Percentiles rank a stretch among this genome's conserved stretches.
These are phyloP conservation scores for Aspergillaceae sp. DNA, from an alignment of 2,329 filamentous ascomycete genomes.

Conservation along the genomic window DNA sequence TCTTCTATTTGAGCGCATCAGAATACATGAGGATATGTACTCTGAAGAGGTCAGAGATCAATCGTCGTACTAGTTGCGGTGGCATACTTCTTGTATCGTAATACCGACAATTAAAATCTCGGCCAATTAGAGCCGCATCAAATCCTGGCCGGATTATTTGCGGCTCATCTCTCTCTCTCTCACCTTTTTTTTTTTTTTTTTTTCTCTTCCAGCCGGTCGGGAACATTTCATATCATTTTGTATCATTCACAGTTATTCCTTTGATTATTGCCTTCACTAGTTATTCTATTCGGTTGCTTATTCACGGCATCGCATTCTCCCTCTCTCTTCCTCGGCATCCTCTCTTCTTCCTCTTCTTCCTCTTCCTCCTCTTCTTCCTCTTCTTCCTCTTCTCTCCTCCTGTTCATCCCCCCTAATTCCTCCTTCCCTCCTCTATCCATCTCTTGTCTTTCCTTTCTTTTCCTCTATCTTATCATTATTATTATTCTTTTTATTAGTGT, in stretches of 20 bases:
- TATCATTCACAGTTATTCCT: too few species aligned
- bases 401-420: neutral
- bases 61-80: too few species aligned
- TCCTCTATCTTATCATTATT: slow-evolving; percentile 1
- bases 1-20: too few species aligned
- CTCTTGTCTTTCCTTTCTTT: slow-evolving; percentile 9
- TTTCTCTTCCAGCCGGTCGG: neutral
- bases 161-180: neutral
- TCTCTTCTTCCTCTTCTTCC: slow-evolving; percentile 4
- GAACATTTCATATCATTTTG: too few species aligned
- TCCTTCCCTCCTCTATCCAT: slow-evolving; percentile 7
- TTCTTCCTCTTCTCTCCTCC: slow-evolving; percentile 3
- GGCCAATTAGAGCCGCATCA: neutral
- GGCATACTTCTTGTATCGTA: too few species aligned
- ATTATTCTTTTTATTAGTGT: slow-evolving; percentile 2
- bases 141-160: neutral
- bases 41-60: too few species aligned
- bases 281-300: neutral
- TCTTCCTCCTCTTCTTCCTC: slow-evolving; percentile 5
- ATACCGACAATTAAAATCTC: neutral
- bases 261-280: too few species aligned
- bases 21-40: too few species aligned
- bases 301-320: neutral
- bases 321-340: slow-evolving; percentile 4
- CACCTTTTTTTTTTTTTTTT: too few species aligned